Evolutionary conservation across 805 yeast species (phyloP).

Genomic region (Pichia ethanolica): DNA sequence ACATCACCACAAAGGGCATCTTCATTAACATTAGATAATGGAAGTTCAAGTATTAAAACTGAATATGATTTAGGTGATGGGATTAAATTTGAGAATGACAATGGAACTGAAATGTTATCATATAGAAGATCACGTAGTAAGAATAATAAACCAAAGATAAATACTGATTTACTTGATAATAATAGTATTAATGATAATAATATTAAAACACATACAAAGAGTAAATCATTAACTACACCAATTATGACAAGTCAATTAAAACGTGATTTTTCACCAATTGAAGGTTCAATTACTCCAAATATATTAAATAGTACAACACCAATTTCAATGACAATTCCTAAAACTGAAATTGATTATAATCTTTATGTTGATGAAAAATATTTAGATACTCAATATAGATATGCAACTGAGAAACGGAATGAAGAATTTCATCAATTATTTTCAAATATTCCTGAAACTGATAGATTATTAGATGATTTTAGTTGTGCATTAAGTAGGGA

Average conservation of each 20-base stretch:
- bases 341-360: constrained; percentile 36
- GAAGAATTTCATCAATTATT: constrained; percentile 74
- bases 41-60: background rate
- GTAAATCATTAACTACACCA: constrained; percentile 1
- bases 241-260: background rate
- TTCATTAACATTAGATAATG: background rate
- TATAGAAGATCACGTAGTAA: constrained; percentile 5
- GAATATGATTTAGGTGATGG: constrained; percentile 1
- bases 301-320: constrained; percentile 16
- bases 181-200: background rate
- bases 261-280: background rate
- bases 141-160: background rate
- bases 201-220: background rate
- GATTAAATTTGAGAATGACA: constrained; percentile 7
- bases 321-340: constrained; percentile 34
- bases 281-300: constrained; percentile 1
- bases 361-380: constrained; percentile 53
- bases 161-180: background rate
- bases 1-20: background rate
- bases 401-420: constrained; percentile 57
- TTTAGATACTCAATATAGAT: constrained; percentile 51
- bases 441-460: constrained; percentile 48
- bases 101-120: constrained; percentile 10
- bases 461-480: constrained; percentile 75
- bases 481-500: constrained; percentile 87